A percentile compares a stretch with the other conserved stretches of the same genome.
phyloP scores from a whole-genome alignment of 768 basidiomycete species.

The Chlorophyllum brunneum region DNA sequence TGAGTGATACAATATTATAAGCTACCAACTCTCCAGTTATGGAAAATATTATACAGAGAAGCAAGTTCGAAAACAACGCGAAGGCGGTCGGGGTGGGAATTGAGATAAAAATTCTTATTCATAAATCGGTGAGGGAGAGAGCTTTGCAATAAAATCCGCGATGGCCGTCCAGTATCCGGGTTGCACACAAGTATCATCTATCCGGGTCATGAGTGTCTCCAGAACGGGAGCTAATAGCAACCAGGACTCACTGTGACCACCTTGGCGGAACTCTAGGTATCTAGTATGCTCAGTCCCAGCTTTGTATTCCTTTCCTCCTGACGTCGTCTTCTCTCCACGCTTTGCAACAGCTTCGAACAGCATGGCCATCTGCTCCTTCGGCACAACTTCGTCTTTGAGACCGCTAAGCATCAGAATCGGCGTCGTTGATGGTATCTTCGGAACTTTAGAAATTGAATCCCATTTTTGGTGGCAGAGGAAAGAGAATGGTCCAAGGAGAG shows the following conservation, averaged over 20 bases:
- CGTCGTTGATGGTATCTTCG: slow-evolving; percentile 53
- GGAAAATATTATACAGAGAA: not conserved
- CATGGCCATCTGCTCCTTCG: slow-evolving; percentile 69
- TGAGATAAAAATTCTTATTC: not conserved
- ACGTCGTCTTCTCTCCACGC: slow-evolving; percentile 43
- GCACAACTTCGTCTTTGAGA: slow-evolving; percentile 65
- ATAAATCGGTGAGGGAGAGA: slow-evolving; percentile 4
- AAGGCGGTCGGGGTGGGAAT: not conserved
- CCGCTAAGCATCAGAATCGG: slow-evolving; percentile 87
- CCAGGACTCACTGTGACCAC: slow-evolving; percentile 47
- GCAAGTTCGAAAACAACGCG: not conserved
- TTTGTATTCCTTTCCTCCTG: slow-evolving; percentile 36
- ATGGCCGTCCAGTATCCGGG: slow-evolving; percentile 53
- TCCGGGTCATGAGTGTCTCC: not conserved
- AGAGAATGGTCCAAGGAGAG: slow-evolving; percentile 65
- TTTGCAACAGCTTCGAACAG: slow-evolving; percentile 63
- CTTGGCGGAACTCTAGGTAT: slow-evolving; percentile 52
- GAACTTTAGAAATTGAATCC: slow-evolving; percentile 71
- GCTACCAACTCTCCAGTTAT: not conserved
- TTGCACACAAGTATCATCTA: slow-evolving; percentile 55
- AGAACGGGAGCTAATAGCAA: slow-evolving; percentile 3
- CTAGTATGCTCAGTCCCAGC: slow-evolving; percentile 50
- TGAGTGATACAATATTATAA: not conserved
- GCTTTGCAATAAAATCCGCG: slow-evolving; percentile 39
- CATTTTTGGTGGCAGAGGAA: slow-evolving; percentile 87